Evolutionary conservation across 2,329 filamentous ascomycete species (phyloP).

Genomic region (Alternaria sp.): DNA sequence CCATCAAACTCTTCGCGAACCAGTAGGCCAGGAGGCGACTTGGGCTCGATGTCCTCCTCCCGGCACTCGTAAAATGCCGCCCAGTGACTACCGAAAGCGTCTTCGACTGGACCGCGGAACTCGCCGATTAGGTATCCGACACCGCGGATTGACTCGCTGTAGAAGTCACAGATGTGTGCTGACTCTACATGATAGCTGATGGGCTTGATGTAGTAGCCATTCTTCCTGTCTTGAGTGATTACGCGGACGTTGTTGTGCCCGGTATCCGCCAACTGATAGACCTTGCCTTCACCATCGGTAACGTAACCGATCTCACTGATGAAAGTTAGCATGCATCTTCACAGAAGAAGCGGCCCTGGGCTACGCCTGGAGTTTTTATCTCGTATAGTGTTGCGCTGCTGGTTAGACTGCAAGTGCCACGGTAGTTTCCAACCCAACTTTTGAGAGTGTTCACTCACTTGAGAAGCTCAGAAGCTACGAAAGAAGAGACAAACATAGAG

Average conservation of each 20-base stretch:
- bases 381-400: not conserved
- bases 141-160: conserved; percentile 8
- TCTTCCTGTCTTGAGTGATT: conserved; percentile 6
- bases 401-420: not conserved
- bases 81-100: conserved; percentile 11
- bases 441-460: not conserved
- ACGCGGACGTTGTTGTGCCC: not conserved
- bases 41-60: not conserved
- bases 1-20: not conserved
- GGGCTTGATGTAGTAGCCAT: conserved; percentile 16
- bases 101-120: conserved; percentile 10
- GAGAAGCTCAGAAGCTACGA: not conserved
- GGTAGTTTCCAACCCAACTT: not conserved
- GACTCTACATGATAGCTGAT: conserved; percentile 10
- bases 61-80: conserved; percentile 23
- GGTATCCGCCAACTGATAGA: conserved; percentile 15
- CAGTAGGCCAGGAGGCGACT: not conserved
- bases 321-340: not conserved
- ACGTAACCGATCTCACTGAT: conserved; percentile 8
- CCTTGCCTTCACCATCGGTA: conserved; percentile 1
- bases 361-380: not conserved
- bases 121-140: conserved; percentile 18
- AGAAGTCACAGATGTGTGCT: conserved; percentile 18
- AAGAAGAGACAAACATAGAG: not conserved
- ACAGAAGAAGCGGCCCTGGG: too few relatives aligned